These are phyloP conservation scores for Lactarius pseudohatsudake DNA, from an alignment of 768 basidiomycete genomes.

Conservation along the genomic window DNA sequence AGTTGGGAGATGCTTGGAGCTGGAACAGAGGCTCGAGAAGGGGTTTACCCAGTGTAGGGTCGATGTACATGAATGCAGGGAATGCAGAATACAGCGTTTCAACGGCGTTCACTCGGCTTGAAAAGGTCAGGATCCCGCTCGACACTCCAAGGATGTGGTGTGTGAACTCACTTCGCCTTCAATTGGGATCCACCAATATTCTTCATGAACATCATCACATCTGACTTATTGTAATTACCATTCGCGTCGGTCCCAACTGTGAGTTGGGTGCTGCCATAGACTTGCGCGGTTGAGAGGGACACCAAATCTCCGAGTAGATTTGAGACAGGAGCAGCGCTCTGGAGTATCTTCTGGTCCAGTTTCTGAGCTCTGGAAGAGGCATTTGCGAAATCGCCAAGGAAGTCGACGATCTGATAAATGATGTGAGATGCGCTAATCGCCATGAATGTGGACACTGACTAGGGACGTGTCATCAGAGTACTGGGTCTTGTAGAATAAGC, in stretches of 20 bases:
- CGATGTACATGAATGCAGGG: constrained; percentile 53
- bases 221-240: constrained; percentile 51
- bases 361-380: background rate
- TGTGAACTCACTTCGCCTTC: constrained; percentile 39
- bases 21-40: constrained; percentile 30
- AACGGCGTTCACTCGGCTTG: constrained; percentile 44
- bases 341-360: background rate
- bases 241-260: constrained; percentile 49
- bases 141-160: background rate
- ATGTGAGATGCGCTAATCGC: background rate
- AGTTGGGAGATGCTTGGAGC: constrained; percentile 24
- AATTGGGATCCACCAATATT: constrained; percentile 17
- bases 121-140: background rate
- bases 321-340: background rate
- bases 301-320: background rate
- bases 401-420: background rate
- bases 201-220: constrained; percentile 55
- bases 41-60: constrained; percentile 46
- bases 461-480: background rate
- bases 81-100: constrained; percentile 55
- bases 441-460: background rate
- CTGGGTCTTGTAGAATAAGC: background rate
- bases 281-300: background rate
- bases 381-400: background rate
- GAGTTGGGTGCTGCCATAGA: constrained; percentile 42